Base-by-base conservation (phyloP, 164 flowering plant genomes). In the Akebia trifoliata region DNA sequence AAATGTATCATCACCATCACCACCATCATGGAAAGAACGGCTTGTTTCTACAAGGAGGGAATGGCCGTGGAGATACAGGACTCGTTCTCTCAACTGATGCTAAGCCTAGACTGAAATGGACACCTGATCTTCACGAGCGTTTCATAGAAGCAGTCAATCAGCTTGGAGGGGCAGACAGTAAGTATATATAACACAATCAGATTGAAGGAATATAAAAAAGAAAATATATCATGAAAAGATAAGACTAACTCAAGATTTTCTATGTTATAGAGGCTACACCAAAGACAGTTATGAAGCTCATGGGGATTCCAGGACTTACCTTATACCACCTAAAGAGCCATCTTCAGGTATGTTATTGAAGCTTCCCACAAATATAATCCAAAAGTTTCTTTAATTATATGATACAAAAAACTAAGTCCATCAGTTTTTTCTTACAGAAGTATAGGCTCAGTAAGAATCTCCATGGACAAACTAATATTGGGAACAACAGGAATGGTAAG, bases 31-130 rank as follows among this genome's bases (percentile, higher is more conserved):
- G 69, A 57, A 87, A 81, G 57, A 79, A 57, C 70, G 55, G 75
- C 47, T 73, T 84, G 74, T 79, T 91, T 61, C 57, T 81, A 63
- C 91, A 81, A 69, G 79, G 82, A 28, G 80, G 74, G 37, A 84
- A 81, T 69, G 78, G 72, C 32, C 67, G 64, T 3, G 94, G 85
- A 59, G 96, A 87, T 65, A 74, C 90, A 46, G 92, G 94, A 56
- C 83, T 91, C 50, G 96, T 88, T 61, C 92, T 91, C n/a, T 91
- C 98, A 51, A 91, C 96, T 15, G 98, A 91, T 77, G 95, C 96
- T 9, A 91, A 91, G 76, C 98, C 98, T 17, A 78, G 98, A 69
- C 64, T 91, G 22, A 91, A 91, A 77, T 91, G 98, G 98, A 88
- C 96, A 0, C 81, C 87, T 15, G 98, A 91, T 65, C 90, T 91